phyloP scores from a whole-genome alignment of 306 rosid genomes.

The Vachellia collinsii region DNA sequence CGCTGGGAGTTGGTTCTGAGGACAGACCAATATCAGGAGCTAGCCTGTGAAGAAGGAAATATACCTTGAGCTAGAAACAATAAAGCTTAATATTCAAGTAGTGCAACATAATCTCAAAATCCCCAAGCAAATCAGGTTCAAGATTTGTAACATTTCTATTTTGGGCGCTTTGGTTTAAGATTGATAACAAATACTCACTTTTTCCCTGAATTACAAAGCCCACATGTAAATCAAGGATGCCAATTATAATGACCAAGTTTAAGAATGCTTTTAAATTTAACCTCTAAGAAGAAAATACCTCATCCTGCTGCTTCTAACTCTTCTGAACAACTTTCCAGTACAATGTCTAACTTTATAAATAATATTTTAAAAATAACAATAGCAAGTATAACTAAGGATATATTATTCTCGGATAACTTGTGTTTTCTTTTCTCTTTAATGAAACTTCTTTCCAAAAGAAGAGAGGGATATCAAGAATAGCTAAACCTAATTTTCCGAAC shows the following conservation, averaged over 20 bases:
- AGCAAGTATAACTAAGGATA: no score
- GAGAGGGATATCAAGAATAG: neutral
- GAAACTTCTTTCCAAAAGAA: no score
- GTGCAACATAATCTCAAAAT: slow-evolving; percentile 27
- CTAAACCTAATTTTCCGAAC: slow-evolving; percentile 18
- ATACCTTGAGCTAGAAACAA: slow-evolving; percentile 20
- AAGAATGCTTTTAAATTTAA: neutral
- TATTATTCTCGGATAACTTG: no score
- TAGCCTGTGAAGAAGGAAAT: slow-evolving; percentile 62
- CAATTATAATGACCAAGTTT: slow-evolving; percentile 13
- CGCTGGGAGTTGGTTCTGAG: slow-evolving; percentile 56
- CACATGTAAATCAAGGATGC: slow-evolving; percentile 18
- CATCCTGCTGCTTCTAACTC: no score
- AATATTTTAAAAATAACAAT: no score
- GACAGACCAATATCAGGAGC: slow-evolving; percentile 62
- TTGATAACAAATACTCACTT: slow-evolving; percentile 3
- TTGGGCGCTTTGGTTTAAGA: neutral
- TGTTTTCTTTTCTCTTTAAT: no score
- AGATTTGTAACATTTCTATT: neutral
- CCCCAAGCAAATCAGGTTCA: slow-evolving; percentile 17
- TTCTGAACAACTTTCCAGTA: no score
- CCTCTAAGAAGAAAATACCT: no score
- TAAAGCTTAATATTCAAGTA: neutral
- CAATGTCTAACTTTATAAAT: no score
- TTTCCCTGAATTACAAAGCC: neutral